Conservation (phyloP, 257 asterid genomes). For the Solanum commersonii region DNA sequence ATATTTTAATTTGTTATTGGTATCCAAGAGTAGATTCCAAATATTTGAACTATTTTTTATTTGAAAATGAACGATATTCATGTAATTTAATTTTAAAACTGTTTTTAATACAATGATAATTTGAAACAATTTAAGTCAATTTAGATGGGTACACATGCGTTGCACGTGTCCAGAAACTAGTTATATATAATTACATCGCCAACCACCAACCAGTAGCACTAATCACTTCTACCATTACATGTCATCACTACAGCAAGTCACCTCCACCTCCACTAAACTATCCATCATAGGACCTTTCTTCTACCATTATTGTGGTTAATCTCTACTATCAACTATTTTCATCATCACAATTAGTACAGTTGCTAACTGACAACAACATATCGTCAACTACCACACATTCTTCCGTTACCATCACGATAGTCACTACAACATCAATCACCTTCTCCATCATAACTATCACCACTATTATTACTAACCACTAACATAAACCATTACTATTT, state of each 20-base stretch:
- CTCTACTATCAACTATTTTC: no score
- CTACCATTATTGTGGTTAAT: background rate
- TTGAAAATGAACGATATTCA: no score
- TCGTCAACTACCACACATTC: background rate
- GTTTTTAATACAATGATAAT: no score
- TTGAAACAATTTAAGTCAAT: no score
- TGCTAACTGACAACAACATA: background rate
- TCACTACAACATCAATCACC: background rate
- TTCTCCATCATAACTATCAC: background rate
- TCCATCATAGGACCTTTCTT: background rate
- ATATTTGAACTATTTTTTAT: no score
- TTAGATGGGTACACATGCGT: no score
- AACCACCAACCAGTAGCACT: background rate
- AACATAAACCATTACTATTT: background rate
- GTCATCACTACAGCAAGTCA: background rate
- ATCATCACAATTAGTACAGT: background rate
- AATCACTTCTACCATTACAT: accelerated
- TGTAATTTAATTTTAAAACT: no score
- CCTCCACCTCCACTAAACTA: background rate
- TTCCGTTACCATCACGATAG: background rate
- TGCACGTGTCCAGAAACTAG: no score
- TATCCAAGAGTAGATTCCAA: no score
- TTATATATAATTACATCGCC: background rate
- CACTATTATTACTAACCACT: background rate
- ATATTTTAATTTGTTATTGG: no score